Evolutionary conservation across 2,329 filamentous ascomycete genomes (phyloP).

Genomic region (Penicillium sp.): DNA sequence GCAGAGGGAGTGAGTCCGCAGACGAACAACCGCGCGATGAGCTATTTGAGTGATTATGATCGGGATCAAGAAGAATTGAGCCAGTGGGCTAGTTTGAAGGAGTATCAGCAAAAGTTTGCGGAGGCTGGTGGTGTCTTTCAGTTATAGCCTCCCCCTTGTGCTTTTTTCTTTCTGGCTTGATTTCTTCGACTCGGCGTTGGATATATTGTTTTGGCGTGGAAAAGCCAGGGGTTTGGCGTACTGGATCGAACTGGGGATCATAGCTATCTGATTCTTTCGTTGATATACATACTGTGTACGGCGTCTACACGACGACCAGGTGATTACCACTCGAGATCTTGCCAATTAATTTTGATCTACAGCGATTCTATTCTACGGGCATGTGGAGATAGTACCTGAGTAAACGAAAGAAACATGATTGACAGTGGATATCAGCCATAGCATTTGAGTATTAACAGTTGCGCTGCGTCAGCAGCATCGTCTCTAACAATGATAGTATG

Average conservation of each 20-base stretch:
- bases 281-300: too few species aligned
- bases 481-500: constrained; percentile 6
- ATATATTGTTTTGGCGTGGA: not conserved
- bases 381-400: not conserved
- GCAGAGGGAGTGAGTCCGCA: constrained; percentile 44
- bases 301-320: too few species aligned
- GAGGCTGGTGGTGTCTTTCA: constrained; percentile 54
- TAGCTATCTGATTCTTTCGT: not conserved
- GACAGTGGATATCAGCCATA: not conserved
- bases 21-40: constrained; percentile 33
- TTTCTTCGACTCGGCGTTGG: not conserved
- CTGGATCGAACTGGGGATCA: not conserved
- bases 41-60: constrained; percentile 45
- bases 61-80: constrained; percentile 73
- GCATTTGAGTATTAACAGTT: constrained; percentile 9
- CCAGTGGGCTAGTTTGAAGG: constrained; percentile 73
- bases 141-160: constrained; percentile 16
- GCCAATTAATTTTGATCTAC: not conserved
- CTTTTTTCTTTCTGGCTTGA: not conserved
- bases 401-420: not conserved
- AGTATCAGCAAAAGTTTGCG: constrained; percentile 71
- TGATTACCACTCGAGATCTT: too few species aligned
- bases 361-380: too few species aligned
- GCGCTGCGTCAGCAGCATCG: not conserved
- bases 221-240: not conserved